Evolutionary conservation across 495 filamentous ascomycete genomes (phyloP).

Genomic region (Elasticomyces elasticus): DNA sequence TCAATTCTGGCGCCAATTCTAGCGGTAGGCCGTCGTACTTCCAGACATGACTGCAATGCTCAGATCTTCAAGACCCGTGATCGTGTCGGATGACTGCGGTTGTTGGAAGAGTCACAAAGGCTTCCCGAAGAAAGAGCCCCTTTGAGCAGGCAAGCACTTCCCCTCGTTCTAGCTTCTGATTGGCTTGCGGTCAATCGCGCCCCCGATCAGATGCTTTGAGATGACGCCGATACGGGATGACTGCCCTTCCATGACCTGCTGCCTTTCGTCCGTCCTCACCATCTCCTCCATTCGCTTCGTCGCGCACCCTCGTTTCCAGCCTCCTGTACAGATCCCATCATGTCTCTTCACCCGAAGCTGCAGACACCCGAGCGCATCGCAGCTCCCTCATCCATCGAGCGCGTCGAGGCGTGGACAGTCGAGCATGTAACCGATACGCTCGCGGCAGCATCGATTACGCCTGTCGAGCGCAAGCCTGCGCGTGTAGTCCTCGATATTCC

Average conservation of each 20-base stretch:
- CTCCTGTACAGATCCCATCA: neutral
- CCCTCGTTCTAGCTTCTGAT: no score
- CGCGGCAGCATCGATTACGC: slow-evolving; percentile 3
- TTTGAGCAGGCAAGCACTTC: neutral
- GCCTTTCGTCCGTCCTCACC: neutral
- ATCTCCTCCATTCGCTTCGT: neutral
- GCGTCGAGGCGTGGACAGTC: slow-evolving; percentile 24
- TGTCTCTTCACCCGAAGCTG: neutral
- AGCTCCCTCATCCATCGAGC: slow-evolving; percentile 10
- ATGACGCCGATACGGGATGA: neutral
- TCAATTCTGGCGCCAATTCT: no score
- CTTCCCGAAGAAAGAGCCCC: neutral
- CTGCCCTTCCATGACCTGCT: neutral
- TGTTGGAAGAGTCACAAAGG: neutral
- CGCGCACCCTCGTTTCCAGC: neutral
- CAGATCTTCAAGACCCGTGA: no score
- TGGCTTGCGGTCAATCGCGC: neutral
- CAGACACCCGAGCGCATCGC: slow-evolving; percentile 1
- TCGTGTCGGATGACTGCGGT: no score
- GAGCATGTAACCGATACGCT: slow-evolving; percentile 15
- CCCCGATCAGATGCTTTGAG: neutral
- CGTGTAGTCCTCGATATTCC: slow-evolving; percentile 33
- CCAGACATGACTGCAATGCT: no score
- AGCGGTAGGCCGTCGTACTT: no score
- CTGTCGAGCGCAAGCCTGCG: neutral